Percentiles rank a stretch among this genome's conserved stretches.
phyloP scores from a whole-genome alignment of 352 stramenopile species.

The Phytophthora rubi region DNA sequence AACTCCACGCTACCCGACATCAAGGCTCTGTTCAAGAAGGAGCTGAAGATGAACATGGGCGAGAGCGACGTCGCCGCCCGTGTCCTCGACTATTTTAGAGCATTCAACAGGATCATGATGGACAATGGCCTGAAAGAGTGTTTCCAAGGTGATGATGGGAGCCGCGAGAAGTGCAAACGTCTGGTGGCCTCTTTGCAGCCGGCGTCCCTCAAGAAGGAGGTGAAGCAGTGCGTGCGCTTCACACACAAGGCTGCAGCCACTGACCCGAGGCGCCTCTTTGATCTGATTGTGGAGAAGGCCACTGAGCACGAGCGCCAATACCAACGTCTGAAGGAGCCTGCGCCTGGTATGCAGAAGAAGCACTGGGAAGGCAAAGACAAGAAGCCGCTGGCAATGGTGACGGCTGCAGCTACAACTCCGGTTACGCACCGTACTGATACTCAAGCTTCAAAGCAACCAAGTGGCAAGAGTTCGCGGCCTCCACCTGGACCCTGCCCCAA shows the following conservation, averaged over 20 bases:
- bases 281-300: neutral
- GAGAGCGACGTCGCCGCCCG: conserved; percentile 1
- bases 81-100: conserved; percentile 1
- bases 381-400: no score
- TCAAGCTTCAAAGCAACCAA: no score
- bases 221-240: conserved; percentile 1
- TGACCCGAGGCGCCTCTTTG: no score
- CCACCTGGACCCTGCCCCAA: neutral
- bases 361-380: no score
- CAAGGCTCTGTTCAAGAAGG: neutral
- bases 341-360: no score
- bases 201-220: neutral
- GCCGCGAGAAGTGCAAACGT: conserved; percentile 4
- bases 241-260: no score
- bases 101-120: neutral
- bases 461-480: no score
- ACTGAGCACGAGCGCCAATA: conserved; percentile 1
- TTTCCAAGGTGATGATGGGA: neutral
- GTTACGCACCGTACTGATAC: no score
- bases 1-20: no score
- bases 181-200: neutral
- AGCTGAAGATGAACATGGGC: conserved; percentile 3
- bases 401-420: no score
- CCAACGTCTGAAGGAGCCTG: neutral
- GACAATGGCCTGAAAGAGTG: conserved; percentile 1